Base-by-base conservation (phyloP, 2,329 filamentous ascomycete species). In the Colletotrichum tabaci region DNA sequence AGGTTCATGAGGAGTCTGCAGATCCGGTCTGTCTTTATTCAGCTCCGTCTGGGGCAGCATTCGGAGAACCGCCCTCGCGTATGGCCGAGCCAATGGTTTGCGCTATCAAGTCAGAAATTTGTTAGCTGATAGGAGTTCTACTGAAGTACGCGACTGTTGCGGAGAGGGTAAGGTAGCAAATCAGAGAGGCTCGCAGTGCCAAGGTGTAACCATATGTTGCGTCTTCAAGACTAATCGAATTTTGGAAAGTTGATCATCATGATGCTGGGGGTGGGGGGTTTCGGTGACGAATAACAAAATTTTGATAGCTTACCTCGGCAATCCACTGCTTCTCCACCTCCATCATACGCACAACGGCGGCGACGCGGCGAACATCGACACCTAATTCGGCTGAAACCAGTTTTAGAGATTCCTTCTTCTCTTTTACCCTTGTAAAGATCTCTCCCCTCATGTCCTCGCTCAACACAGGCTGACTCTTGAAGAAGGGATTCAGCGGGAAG, bases 191-290 rank as follows among this genome's bases (percentile, higher is more conserved):
- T 90, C 87, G 89, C 87, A 92, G 91, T 90, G 88, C 88, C 89
- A 89, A 86, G 89, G 88, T 92, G 87, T 96, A 96, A 98, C 94
- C 94, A 96, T 91, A 87, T 91, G 81, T 71, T 86, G 83, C 91
- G 95, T 98, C 95, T 98, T 98, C 88, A 97, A 98, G 96, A 98
- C 96, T 98, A 98, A 98, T 98, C 96, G 96, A 93, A 91, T 90
- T 89, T 88, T 90, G 84, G 87, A 88, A 94, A 84, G 81, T 79
- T 76, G 78, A 81, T 89, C 88, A 90, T 90, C 88, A 90, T 82
- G 63, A 73, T 77, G 77, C 65, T 50, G 49, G 49, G 49, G 15
- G 30, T 56, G 26, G 18, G 38, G 35, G 9, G 35, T 38, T 38
- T 38, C 9, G 44, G n/a, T 50, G 53, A 56, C 18, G 42, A 53